A percentile compares a stretch with the other conserved stretches of the same genome.
These are phyloP conservation scores for Backusella australiensis DNA, from an alignment of 192 early-diverging fungal genomes.

Conservation along the genomic window DNA sequence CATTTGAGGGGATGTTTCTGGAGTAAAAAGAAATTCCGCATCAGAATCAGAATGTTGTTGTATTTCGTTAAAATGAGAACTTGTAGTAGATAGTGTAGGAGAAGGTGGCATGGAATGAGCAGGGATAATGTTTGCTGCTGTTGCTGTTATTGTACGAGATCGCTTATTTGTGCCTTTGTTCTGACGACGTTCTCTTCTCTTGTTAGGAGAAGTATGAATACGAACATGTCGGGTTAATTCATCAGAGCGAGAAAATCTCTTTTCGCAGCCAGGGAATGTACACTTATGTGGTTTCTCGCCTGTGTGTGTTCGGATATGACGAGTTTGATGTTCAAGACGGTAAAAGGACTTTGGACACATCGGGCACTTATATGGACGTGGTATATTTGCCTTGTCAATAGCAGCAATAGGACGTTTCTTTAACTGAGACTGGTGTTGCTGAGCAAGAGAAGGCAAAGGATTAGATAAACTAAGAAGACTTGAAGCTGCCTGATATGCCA, in stretches of 20 bases:
- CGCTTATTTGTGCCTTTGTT: slow-evolving; percentile 2
- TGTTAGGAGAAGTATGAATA: slow-evolving; percentile 52
- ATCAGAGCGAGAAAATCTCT: slow-evolving; percentile 75
- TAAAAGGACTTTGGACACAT: slow-evolving; percentile 74
- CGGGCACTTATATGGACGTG: slow-evolving; percentile 71
- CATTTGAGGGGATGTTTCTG: slow-evolving; percentile 45
- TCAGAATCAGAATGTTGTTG: slow-evolving; percentile 23
- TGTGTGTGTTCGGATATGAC: slow-evolving; percentile 83
- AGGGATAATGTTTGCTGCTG: slow-evolving; percentile 19
- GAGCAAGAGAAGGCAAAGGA: not conserved
- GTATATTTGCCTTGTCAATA: slow-evolving; percentile 22
- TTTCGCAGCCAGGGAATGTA: slow-evolving; percentile 72
- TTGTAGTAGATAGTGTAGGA: slow-evolving; percentile 33
- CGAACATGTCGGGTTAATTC: slow-evolving; percentile 76
- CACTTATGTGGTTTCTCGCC: slow-evolving; percentile 84
- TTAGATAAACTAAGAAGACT: slow-evolving; percentile 19
- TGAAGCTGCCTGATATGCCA: slow-evolving; percentile 27
- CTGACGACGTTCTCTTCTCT: slow-evolving; percentile 42
- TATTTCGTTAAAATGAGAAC: slow-evolving; percentile 30
- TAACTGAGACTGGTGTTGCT: not conserved
- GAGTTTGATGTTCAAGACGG: slow-evolving; percentile 76
- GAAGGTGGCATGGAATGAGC: slow-evolving; percentile 36
- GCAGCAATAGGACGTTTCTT: slow-evolving; percentile 20
- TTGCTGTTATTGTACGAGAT: slow-evolving; percentile 3
- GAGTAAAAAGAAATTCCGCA: slow-evolving; percentile 43